Evolutionary conservation across 2,329 filamentous ascomycete species (phyloP).

Genomic region (Sclerotinia nivalis): DNA sequence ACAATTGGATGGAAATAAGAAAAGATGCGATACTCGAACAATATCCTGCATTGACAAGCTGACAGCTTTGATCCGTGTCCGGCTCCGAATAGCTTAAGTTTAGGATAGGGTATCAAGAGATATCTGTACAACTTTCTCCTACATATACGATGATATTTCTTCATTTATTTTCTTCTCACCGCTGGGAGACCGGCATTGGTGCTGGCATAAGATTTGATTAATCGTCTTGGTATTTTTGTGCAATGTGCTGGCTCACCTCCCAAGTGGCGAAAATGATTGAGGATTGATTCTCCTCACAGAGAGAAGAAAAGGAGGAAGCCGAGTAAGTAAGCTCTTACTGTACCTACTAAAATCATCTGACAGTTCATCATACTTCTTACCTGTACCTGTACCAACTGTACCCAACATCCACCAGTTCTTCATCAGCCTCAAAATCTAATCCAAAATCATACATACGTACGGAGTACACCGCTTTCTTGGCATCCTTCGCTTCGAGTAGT

Average conservation of each 20-base stretch:
- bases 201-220: background rate
- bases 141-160: constrained; percentile 8
- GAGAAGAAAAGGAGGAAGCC: background rate
- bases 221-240: background rate
- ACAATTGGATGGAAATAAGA: background rate
- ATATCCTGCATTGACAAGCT: constrained; percentile 2
- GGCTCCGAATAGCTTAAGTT: background rate
- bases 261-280: background rate
- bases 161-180: background rate
- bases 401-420: constrained; percentile 11
- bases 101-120: background rate
- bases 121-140: constrained; percentile 10
- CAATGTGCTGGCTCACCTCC: constrained; percentile 4
- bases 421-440: constrained; percentile 3
- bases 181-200: background rate
- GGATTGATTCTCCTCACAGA: background rate
- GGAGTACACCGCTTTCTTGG: background rate
- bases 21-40: background rate
- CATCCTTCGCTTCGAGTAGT: background rate
- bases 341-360: constrained; percentile 6
- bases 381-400: background rate
- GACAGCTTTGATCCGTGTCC: background rate
- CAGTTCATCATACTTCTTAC: constrained; percentile 8
- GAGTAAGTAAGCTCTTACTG: constrained; percentile 6
- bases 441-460: background rate